Evolutionary conservation across 2,329 filamentous ascomycete species (phyloP).

Genomic region (Beauveria scarabaeidicola): DNA sequence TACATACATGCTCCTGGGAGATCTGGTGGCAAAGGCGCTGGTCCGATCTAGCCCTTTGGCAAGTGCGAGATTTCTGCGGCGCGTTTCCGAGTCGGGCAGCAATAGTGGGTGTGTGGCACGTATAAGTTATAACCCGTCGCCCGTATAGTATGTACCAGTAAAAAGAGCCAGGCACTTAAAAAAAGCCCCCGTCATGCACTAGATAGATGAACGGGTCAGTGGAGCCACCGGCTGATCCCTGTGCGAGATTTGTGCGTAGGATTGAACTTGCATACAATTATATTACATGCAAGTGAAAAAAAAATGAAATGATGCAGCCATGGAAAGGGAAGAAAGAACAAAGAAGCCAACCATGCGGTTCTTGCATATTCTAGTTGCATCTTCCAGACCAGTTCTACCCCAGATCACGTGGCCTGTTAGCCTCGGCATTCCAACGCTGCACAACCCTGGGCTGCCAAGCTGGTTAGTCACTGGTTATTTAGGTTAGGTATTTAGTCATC

Average conservation of each 20-base stretch:
- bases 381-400: background rate
- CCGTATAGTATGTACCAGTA: too few relatives aligned
- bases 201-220: background rate
- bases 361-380: background rate
- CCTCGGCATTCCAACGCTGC: too few relatives aligned
- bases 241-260: slow-evolving; percentile 9
- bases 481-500: too few relatives aligned
- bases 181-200: background rate
- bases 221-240: background rate
- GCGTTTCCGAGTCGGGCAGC: background rate
- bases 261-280: background rate
- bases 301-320: background rate
- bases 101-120: too few relatives aligned
- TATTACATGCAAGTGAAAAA: background rate
- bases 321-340: background rate
- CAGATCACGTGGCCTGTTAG: background rate
- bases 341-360: background rate
- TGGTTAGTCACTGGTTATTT: too few relatives aligned
- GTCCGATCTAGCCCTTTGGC: background rate
- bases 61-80: background rate
- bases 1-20: background rate
- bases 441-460: too few relatives aligned
- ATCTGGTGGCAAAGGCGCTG: background rate
- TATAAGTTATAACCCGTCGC: too few relatives aligned
- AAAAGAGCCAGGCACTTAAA: too few relatives aligned